phyloP scores from a whole-genome alignment of 2,329 filamentous ascomycete species.

The Dryadomyces sulphureus region DNA sequence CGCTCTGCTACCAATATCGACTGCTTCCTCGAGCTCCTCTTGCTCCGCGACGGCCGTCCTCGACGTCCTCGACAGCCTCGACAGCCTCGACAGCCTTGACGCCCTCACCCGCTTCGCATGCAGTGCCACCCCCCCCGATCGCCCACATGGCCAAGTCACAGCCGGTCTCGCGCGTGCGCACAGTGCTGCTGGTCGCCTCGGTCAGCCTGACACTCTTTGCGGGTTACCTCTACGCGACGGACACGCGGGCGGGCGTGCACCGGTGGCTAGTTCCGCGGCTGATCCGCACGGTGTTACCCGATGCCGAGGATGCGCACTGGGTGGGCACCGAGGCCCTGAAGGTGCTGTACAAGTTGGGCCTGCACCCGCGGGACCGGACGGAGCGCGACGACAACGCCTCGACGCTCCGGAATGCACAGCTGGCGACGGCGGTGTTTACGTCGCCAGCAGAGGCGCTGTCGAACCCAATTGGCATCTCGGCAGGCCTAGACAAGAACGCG shows the following conservation, averaged over 20 bases:
- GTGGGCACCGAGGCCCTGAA: conserved; percentile 58
- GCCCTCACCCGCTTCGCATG: neutral
- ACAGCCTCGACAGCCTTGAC: neutral
- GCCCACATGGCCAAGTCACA: neutral
- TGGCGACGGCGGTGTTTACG: conserved; percentile 45
- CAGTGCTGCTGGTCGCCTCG: conserved; percentile 24
- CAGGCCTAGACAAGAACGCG: conserved; percentile 86
- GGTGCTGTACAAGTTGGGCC: conserved; percentile 53
- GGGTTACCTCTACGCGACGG: conserved; percentile 55
- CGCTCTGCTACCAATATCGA: neutral
- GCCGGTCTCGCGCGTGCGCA: conserved; percentile 19
- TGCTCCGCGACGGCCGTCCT: neutral
- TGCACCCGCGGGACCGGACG: conserved; percentile 72
- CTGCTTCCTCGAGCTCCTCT: neutral
- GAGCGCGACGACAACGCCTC: conserved; percentile 15
- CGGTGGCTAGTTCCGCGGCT: conserved; percentile 51
- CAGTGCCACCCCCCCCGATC: neutral
- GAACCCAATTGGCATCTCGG: conserved; percentile 91
- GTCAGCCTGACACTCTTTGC: conserved; percentile 27
- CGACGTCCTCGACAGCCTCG: neutral
- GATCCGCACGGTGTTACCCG: conserved; percentile 51
- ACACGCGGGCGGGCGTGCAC: conserved; percentile 58
- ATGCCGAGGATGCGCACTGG: conserved; percentile 89
- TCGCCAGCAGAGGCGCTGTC: conserved; percentile 47
- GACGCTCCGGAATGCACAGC: conserved; percentile 18